Evolutionary conservation across 352 stramenopile species (phyloP).

Genomic region (Phytophthora citricola): DNA sequence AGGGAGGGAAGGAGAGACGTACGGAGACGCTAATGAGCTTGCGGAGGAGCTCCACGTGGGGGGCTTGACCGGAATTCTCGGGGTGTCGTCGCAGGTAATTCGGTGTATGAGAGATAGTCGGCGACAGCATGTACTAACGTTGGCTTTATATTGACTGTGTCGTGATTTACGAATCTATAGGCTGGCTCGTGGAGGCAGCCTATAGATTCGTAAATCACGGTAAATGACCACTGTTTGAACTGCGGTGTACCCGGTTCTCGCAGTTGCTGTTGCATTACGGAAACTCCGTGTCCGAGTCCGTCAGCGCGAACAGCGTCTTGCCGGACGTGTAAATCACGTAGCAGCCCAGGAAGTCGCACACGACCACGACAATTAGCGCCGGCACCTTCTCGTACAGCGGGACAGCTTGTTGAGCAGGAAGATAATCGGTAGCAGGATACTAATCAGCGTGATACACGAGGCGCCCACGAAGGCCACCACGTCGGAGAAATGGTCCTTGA

Average conservation of each 20-base stretch:
- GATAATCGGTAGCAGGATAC: slow-evolving; percentile 47
- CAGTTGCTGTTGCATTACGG: slow-evolving; percentile 29
- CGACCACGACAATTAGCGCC: slow-evolving; percentile 20
- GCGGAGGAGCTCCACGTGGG: slow-evolving; percentile 44
- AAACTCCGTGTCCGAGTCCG: slow-evolving; percentile 23
- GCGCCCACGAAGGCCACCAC: slow-evolving; percentile 48
- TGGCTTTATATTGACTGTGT: no score
- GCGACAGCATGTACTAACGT: no score
- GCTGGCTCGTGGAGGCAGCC: no score
- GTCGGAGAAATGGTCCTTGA: slow-evolving; percentile 50
- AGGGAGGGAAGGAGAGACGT: neutral
- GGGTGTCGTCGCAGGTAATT: no score
- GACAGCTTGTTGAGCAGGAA: slow-evolving; percentile 45
- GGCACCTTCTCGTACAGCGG: slow-evolving; percentile 26
- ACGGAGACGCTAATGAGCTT: slow-evolving; percentile 78
- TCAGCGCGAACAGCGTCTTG: slow-evolving; percentile 23
- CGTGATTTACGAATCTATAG: no score
- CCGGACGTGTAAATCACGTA: slow-evolving; percentile 20
- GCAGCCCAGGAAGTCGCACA: slow-evolving; percentile 25
- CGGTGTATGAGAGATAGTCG: no score
- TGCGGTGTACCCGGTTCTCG: slow-evolving; percentile 28
- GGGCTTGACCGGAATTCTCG: no score
- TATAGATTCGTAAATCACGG: no score
- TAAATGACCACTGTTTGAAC: no score
- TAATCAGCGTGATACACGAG: slow-evolving; percentile 49